Evolutionary conservation across 352 stramenopile genomes (phyloP), one percentile per base, ranked within the genome.

Genomic region (Globisporangium irregulare): DNA sequence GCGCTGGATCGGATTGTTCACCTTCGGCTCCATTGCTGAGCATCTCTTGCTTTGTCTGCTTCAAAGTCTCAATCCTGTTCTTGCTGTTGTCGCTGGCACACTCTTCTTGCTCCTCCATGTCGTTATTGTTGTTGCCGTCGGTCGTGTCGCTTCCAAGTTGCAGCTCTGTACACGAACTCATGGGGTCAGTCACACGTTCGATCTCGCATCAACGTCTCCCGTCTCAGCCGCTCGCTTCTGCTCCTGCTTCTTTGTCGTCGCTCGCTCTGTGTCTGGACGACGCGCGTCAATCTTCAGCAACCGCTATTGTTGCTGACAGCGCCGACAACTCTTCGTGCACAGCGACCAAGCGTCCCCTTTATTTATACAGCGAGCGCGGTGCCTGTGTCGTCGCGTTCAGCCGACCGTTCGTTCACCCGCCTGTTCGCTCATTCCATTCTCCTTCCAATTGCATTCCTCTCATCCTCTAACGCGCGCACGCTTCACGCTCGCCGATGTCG

Each of bases 101-200:
- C 48, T 43, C 34, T 29, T 24, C 58, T 50, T 29, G 43, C 12
- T 32, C 38, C n/a, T 66, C 48, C 61, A 66, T 66, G 18, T 59
- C 48, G 61, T 59, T 32, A 15, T 32, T 18, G n/a, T 32, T 51
- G 59, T 53, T 64, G 59, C 18, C 41, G 41, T 59, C 14, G 6
- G 15, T 56, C 18, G 29, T 9, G 55, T 43, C 55, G 55, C 8
- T 48, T 32, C 48, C 29, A 7, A 29, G 55, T 24, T 48, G 55
- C 8, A 61, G 1, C 18, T 61, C 55, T 14, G n/a, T 29, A 20
- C 55, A 61, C 55, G 29, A 46, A 46, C 29, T 61, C 55, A 61
- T 61, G 29, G 18, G 29, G 29, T 41, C n/a, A 43, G 20, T 18
- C 55, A 27, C 27, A n/a, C 38, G 38, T n/a, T 41, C 27, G 8